phyloP scores from a whole-genome alignment of 2,329 filamentous ascomycete genomes.

The Penicillium sp. region DNA sequence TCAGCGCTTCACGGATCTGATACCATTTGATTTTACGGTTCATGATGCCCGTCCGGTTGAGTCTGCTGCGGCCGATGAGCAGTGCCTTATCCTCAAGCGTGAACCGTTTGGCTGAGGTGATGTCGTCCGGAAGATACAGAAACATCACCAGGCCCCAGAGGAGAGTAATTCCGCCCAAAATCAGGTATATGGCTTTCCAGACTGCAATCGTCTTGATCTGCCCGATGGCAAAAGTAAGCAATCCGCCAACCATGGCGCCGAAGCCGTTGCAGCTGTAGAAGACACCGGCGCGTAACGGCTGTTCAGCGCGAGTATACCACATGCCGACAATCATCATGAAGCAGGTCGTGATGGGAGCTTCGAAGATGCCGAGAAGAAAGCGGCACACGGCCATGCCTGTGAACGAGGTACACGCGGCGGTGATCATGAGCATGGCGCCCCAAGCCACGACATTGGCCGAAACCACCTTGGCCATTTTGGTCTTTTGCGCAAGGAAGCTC shows the following conservation, averaged over 20 bases:
- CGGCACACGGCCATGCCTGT: not conserved
- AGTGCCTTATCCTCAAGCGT: constrained; percentile 19
- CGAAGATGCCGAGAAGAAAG: not conserved
- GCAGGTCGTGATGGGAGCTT: not conserved
- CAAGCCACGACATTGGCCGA: no score
- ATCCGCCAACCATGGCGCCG: no score
- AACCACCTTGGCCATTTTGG: no score
- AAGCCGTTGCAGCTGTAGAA: not conserved
- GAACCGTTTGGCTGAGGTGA: constrained; percentile 19
- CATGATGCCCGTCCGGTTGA: constrained; percentile 24
- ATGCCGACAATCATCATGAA: not conserved
- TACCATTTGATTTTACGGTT: constrained; percentile 43
- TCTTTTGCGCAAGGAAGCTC: no score
- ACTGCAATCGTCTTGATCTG: constrained; percentile 25
- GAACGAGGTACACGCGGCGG: not conserved
- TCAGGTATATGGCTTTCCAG: constrained; percentile 22
- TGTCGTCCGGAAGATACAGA: constrained; percentile 21
- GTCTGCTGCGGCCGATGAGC: constrained; percentile 21
- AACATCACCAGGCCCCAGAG: constrained; percentile 19
- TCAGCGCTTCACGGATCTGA: constrained; percentile 39
- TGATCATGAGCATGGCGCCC: not conserved
- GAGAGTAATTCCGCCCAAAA: constrained; percentile 19
- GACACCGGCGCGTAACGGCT: not conserved
- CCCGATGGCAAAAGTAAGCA: no score
- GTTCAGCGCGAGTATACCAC: not conserved